These are phyloP conservation scores for Geranomyces michiganensis DNA, from an alignment of 192 early-diverging fungal genomes.

Conservation along the genomic window DNA sequence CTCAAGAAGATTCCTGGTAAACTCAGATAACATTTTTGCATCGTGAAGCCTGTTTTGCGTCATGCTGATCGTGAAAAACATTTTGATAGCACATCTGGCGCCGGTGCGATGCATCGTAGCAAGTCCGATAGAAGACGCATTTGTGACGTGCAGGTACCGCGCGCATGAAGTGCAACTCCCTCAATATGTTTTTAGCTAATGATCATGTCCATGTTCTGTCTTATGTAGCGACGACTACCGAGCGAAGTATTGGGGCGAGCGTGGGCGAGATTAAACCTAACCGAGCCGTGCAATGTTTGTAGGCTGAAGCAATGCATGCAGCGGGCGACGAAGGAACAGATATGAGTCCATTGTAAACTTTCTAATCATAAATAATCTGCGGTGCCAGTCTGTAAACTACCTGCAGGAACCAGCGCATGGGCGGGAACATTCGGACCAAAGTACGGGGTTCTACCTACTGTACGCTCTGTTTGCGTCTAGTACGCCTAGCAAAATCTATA, in stretches of 20 bases:
- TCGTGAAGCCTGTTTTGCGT: neutral
- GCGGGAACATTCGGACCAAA: too few relatives aligned
- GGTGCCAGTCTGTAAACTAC: too few relatives aligned
- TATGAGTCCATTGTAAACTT: too few relatives aligned
- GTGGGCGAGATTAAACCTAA: neutral
- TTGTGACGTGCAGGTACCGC: constrained; percentile 36
- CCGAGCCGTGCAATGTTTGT: too few relatives aligned
- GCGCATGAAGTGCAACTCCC: neutral
- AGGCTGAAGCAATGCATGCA: too few relatives aligned
- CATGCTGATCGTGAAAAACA: neutral
- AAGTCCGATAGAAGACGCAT: constrained; percentile 27
- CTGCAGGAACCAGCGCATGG: too few relatives aligned
- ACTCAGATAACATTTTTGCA: neutral
- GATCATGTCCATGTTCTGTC: neutral
- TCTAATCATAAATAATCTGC: too few relatives aligned
- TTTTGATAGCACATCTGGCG: constrained; percentile 21
- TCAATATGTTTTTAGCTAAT: neutral
- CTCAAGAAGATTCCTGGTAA: constrained; percentile 28
- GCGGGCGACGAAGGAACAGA: too few relatives aligned
- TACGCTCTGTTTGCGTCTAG: too few relatives aligned
- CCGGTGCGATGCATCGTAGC: constrained; percentile 28
- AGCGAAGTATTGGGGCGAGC: constrained; percentile 34
- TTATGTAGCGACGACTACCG: constrained; percentile 34
- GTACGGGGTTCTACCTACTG: too few relatives aligned
- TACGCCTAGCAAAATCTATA: too few relatives aligned